phyloP scores from a whole-genome alignment of 257 asterid genomes.

The Pogostemon cablin region DNA sequence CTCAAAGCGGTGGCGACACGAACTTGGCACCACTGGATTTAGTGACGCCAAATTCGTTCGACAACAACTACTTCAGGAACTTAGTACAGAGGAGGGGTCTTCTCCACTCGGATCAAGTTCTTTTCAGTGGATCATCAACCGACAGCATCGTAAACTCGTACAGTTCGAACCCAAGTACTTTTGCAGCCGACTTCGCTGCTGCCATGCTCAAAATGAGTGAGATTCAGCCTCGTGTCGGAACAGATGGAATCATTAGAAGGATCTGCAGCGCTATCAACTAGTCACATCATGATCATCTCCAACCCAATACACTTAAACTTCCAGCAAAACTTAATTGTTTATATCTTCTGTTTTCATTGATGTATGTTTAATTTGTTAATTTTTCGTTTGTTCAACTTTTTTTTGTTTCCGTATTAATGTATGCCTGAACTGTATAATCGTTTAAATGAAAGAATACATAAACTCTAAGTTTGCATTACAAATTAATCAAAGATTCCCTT shows the following conservation, averaged over 20 bases:
- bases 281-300: not conserved
- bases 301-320: not conserved
- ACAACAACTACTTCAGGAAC: conserved; percentile 40
- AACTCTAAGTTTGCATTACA: not conserved
- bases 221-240: conserved; percentile 39
- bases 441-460: not conserved
- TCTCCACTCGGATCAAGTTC: conserved; percentile 42
- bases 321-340: not conserved
- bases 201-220: conserved; percentile 54
- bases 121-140: conserved; percentile 36
- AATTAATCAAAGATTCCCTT: no score
- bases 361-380: not conserved
- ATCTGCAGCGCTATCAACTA: conserved; percentile 44
- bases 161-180: conserved; percentile 30
- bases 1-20: conserved; percentile 34
- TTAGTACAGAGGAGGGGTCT: conserved; percentile 41
- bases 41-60: conserved; percentile 38
- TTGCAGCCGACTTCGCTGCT: conserved; percentile 35
- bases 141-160: conserved; percentile 37
- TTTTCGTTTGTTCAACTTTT: not conserved
- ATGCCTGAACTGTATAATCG: not conserved
- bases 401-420: not conserved
- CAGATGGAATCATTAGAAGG: conserved; percentile 42
- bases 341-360: not conserved
- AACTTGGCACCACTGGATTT: conserved; percentile 45